Evolutionary conservation across 2,329 filamentous ascomycete genomes (phyloP), one percentile per base, ranked within the genome.

Genomic region (Monascus ruber): DNA sequence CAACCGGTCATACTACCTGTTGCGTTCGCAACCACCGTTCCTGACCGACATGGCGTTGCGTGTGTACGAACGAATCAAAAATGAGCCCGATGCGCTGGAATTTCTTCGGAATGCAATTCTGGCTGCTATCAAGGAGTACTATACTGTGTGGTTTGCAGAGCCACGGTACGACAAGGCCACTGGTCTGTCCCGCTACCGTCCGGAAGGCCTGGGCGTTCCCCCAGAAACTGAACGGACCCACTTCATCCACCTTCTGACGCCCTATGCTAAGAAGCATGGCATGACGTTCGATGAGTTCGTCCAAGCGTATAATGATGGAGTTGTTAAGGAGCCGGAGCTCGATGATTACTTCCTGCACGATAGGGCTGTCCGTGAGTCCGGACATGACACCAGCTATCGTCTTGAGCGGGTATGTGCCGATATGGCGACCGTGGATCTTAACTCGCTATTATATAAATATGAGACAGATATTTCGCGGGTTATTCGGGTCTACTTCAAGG

Each of bases 331-430:
- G 65, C 87, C 88, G 0, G 85, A 94, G 46, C 72, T 98, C 9
- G 91, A 98, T 55, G 79, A 88, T 35, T 98, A 96, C 65, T 96
- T 96, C 66, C 68, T 94, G 56, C 91, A 98, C 60, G 91, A 98
- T 59, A 83, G 91, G 43, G 88, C 89, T 2, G 88, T 96, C 28
- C 82, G 91, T 49, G 91, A 98, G 63, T 95, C 89, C 11, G 91
- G 91, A 8, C 91, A 98, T 62, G 91, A 98, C 59, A 98, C 91
- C 2, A 85, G 85, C 10, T 96, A 96, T 64, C 85, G 91, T 11
- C 73, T 98, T 17, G 91, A 96, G 64, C 81, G 79, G 35, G 74
- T 93, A 24, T 88, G 84, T 52, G 91, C 85, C 7, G 79, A 95
- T 56, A 71, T 96, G 25, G 91, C 88, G 7, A 95, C 88, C 0